These are phyloP conservation scores for Malus hybrid DNA, from an alignment of 331 rosid genomes.

Conservation along the genomic window DNA sequence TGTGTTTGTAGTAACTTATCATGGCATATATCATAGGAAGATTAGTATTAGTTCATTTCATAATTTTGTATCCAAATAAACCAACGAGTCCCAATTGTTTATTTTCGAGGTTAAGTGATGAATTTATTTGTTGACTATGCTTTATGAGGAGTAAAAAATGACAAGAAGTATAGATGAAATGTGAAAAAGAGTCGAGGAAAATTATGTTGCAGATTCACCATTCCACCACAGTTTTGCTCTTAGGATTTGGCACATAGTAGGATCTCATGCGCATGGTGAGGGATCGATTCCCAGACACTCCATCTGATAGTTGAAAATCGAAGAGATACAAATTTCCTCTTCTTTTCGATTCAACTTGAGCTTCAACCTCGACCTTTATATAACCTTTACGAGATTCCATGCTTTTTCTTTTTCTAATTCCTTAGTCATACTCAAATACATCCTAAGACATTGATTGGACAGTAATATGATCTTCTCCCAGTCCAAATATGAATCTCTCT, in stretches of 20 bases:
- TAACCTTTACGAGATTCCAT: not conserved
- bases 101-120: not conserved
- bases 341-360: not conserved
- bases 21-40: not conserved
- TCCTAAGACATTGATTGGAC: not conserved
- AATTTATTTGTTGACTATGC: not conserved
- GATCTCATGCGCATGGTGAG: not conserved
- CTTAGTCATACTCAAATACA: not conserved
- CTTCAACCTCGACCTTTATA: not conserved
- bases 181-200: not conserved
- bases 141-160: not conserved
- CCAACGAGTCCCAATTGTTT: not conserved
- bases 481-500: not conserved
- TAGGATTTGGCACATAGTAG: not conserved
- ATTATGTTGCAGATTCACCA: slow-evolving; percentile 2
- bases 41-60: slow-evolving; percentile 4
- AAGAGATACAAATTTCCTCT: too few species aligned
- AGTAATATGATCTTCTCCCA: not conserved
- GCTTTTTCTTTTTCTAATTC: not conserved
- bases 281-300: not conserved
- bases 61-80: not conserved
- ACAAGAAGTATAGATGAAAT: not conserved
- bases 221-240: not conserved
- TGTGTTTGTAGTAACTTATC: not conserved
- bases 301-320: not conserved